Base-by-base conservation (phyloP, 1,284 basidiomycete genomes). In the Austroboletus niveus region DNA sequence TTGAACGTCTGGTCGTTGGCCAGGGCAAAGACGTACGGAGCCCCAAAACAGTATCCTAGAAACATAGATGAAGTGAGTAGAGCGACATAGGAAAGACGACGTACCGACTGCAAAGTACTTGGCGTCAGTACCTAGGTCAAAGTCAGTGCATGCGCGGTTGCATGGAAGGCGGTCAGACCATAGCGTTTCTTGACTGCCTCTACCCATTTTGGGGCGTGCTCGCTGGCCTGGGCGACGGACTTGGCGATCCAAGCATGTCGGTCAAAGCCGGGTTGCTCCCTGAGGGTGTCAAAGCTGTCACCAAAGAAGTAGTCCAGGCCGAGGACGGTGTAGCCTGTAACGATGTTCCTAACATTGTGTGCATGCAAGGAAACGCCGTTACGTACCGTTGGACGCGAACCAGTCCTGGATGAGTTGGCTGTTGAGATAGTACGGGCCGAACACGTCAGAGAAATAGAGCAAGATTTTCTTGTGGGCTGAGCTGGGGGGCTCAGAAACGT, bases 21-120 rank as follows among this genome's bases (percentile, higher is more conserved):
- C 4, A 77, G 61, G 10, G 79, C 69, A 48, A 81, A 69, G 8
- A 75, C 73, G 52, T 73, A 81, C 0, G 79, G 77, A 3, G 72
- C 82, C 2, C 81, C 82, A 57, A 83, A 82, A 58, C 80, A 84
- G 57, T 81, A 81, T 15, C 81, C 81, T 81, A n/a, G 5, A 42
- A 15, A 17, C 24, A 4, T 7, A 20, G 3, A 9, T 17, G 24
- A 24, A 3, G 20, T 39, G 38, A 46, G 34, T 1, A 10, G 46
- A 34, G 38, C 10, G 5, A 20, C 38, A 11, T n/a, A 0, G n/a
- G 17, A 44, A 32, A 32, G 24, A 36, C 7, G 17, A 17, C 53
- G n/a, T 51, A 74, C 73, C 73, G 29, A 72, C 71, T n/a, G 70
- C 66, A 57, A 59, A 64, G 57, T 75, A 77, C 51, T 70, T 68